Base-by-base conservation (phyloP, 306 rosid genomes). In the Morella rubra region DNA sequence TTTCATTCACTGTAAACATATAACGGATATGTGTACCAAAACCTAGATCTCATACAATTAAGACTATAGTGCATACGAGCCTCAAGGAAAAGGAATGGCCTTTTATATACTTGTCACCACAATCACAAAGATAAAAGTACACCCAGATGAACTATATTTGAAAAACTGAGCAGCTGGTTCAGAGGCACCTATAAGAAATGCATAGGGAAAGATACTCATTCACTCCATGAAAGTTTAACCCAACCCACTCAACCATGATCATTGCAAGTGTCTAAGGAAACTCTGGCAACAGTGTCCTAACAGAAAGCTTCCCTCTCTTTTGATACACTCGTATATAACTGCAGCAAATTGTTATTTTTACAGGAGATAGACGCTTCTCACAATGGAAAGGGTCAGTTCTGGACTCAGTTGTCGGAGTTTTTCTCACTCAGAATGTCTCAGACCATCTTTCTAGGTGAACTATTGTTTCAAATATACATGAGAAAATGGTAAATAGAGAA, bases 291-390 rank as follows among this genome's bases (percentile, higher is more conserved):
- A 14, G 32, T 66, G 10, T 41, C 46, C 46, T 54, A 52, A 62
- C 22, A 40, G 3, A 62, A 18, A 20, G 53, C 22, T 16, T 19
- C 20, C 14, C 19, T 2, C 46, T 42, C 49, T 41, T 56, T 55
- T 20, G 32, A 54, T 16, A 18, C 76, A 41, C 19, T 51, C 66
- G 71, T 32, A 71, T 73, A 56, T 32, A 11, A 53, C 76, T 69
- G 58, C 76, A 60, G 8, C 16, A 61, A 56, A 64, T 79, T 81
- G 45, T 41, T 77, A 77, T 81, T 79, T 90, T 65, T 62, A 79
- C 96, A 96, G 99, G 99, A 56, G 99, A 96, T 76, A 91, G 99
- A 72, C 91, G 97, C 76, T 96, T 96, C 87, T 88, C 99, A 80
- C 83, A 50, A 69, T 96, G 99, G 99, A 96, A 96, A 86, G 99